Percentiles rank a stretch among this genome's conserved stretches.
These are phyloP conservation scores for Colletotrichum navitas DNA, from an alignment of 2,329 filamentous ascomycete genomes.

Conservation along the genomic window DNA sequence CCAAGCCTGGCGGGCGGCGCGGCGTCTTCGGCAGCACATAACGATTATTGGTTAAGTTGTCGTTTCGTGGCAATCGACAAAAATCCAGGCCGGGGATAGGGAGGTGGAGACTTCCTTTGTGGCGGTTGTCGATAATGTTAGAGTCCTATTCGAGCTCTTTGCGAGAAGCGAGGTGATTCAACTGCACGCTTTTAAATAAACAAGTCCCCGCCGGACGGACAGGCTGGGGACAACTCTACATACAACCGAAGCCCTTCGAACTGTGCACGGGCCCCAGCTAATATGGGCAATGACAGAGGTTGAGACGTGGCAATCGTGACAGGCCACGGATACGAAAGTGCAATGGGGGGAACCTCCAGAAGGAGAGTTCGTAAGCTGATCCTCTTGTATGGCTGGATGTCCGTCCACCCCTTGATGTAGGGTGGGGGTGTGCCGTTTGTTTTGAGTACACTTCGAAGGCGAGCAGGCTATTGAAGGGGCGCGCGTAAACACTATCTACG, in stretches of 20 bases:
- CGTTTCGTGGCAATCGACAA: background rate
- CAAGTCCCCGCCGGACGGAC: background rate
- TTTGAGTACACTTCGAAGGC: background rate
- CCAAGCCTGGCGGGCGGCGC: constrained; percentile 37
- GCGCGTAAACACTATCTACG: background rate
- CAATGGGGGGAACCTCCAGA: constrained; percentile 11
- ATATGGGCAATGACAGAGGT: constrained; percentile 14
- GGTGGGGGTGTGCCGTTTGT: background rate
- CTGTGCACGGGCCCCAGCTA: constrained; percentile 5
- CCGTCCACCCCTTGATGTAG: background rate
- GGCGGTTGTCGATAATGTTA: background rate
- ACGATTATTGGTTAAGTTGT: background rate
- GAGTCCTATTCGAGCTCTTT: too few species aligned
- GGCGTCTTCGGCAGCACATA: constrained; percentile 33
- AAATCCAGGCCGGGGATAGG: background rate
- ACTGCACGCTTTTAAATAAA: background rate
- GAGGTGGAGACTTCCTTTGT: background rate
- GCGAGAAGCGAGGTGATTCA: background rate
- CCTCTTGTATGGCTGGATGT: background rate
- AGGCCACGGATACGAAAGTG: constrained; percentile 17
- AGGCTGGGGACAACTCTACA: background rate
- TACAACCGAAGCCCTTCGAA: constrained; percentile 5
- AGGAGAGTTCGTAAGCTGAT: background rate
- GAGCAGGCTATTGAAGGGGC: background rate
- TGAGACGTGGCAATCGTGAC: constrained; percentile 7